Base-by-base conservation (phyloP, 371 early-diverging fungal species). In the Mucor indicus region DNA sequence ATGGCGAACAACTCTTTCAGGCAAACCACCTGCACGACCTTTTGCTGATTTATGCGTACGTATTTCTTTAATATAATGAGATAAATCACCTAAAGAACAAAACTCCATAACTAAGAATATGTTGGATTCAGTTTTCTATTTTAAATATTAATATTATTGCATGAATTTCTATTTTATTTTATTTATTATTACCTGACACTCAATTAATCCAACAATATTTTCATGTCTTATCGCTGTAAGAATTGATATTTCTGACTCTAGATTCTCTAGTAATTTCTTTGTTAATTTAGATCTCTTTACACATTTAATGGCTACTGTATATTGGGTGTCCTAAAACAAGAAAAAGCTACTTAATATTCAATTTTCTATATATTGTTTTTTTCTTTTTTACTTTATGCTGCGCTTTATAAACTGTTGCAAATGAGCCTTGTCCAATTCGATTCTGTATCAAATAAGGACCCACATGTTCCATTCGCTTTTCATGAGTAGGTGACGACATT, bases 101-200 rank as follows among this genome's bases (percentile, higher is more conserved):
- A 84, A 94, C 57, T 96, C 96, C 96, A 96, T 96, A 12, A 96
- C 79, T 29, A 96, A 77, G 64, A 91, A 89, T 36, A 96, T 94
- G 55, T 95, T 89, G 38, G 80, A 78, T 31, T 89, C 89, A 2
- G 91, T 88, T 82, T 92, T 92, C 90, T 89, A 48, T 33, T 11
- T 4, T 15, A 9, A 33, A 9, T 13, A n/a, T 13, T 13, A 33
- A 15, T 33, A 4, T 27, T 31, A 7, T 15, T 48, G 2, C 30
- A 20, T 15, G 8, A 10, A 0, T 31, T 29, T 17, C 1, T 38
- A 21, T 21, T 21, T 10, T 21, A 21, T 16, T 21, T 17, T n/a
- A n/a, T n/a, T 33, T 21, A 53, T 11, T 39, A 48, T 37, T 81
- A 91, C 92, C 75, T 79, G 70, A 58, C 80, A 82, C 48, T 89